Base-by-base conservation (phyloP, 129 eudicot genomes). In the Chrysanthemum lavandulifolium region DNA sequence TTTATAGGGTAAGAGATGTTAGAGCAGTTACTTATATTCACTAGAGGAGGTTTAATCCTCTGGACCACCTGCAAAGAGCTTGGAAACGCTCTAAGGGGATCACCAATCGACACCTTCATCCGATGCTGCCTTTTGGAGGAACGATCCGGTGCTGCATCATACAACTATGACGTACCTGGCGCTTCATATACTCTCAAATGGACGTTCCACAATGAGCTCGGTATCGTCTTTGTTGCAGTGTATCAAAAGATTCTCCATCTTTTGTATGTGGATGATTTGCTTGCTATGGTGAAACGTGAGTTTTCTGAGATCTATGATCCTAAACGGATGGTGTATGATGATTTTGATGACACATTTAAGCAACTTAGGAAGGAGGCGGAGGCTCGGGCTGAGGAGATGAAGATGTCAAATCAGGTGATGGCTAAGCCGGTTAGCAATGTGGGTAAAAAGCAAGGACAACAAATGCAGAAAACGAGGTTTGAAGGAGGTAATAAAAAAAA, bases 11-110 rank as follows among this genome's bases (percentile, higher is more conserved):
- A 69, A 69, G 78, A 70, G 50, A 92, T 92, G 98, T 90, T 93
- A 81, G 97, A 90, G 79, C 96, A 93, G 80, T 82, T 93, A 79
- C 81, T 93, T 61, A 90, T 93, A 18, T 93, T 93, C 53, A 87
- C 98, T 4, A 84, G 98, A 77, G 98, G 98, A 65, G 99, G 99
- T 4, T 77, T 95, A 58, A 90, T 95, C 88, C 97, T 95, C 89
- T 95, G 99, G 99, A 86, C 36, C 36, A 31, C 97, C 0, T 95
- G 99, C 80, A 90, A 88, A 62, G 97, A 95, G 86, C 85, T 95
- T 27, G 96, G 97, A 65, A 86, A 95, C 76, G 99, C 97, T 51
- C 82, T 95, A 14, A 83, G 86, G 77, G 97, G 99, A 2, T 89
- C 95, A 0, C 96, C 96, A 1, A 87, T 93, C 56, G 96, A 93